Conservation (phyloP, 140 eudicot genomes). For the Senecio squalidus region DNA sequence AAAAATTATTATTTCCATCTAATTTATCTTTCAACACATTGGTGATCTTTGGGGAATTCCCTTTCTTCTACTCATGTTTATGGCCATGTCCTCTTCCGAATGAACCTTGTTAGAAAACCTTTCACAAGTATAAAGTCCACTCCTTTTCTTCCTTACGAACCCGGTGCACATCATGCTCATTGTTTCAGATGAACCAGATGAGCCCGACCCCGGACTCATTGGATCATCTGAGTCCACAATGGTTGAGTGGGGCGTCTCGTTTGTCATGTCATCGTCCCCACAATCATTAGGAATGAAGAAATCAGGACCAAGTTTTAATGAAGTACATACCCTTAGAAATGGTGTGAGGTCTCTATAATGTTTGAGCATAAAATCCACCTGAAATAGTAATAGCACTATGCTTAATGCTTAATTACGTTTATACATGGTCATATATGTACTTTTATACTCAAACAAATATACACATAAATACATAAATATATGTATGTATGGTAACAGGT, state of each 20-base stretch:
- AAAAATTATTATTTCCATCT: slow-evolving; percentile 17
- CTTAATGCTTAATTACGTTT: no score
- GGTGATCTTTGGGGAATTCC: slow-evolving; percentile 98
- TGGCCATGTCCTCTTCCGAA: slow-evolving; percentile 72
- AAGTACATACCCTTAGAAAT: slow-evolving; percentile 65
- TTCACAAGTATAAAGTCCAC: slow-evolving; percentile 70
- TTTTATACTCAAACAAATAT: background rate
- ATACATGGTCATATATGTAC: background rate
- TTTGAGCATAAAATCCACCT: slow-evolving; percentile 87
- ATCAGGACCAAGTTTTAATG: slow-evolving; percentile 84
- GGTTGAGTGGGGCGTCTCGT: slow-evolving; percentile 71
- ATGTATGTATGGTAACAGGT: no score
- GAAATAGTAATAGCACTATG: no score
- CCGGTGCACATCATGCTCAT: slow-evolving; percentile 67
- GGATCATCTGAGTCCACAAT: slow-evolving; percentile 64
- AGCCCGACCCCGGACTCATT: slow-evolving; percentile 61
- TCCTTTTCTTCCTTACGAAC: slow-evolving; percentile 77
- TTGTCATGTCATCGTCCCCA: slow-evolving; percentile 61
- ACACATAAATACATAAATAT: background rate
- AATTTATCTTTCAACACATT: slow-evolving; percentile 39
- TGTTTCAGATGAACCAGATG: slow-evolving; percentile 78
- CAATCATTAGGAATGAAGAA: slow-evolving; percentile 85
- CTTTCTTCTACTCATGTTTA: slow-evolving; percentile 89
- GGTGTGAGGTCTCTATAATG: slow-evolving; percentile 79
- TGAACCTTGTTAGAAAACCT: slow-evolving; percentile 50